A percentile compares a stretch with the other conserved stretches of the same genome.
Conservation (phyloP, 1,139 yeast species). For the Wickerhamomyces sp. region DNA sequence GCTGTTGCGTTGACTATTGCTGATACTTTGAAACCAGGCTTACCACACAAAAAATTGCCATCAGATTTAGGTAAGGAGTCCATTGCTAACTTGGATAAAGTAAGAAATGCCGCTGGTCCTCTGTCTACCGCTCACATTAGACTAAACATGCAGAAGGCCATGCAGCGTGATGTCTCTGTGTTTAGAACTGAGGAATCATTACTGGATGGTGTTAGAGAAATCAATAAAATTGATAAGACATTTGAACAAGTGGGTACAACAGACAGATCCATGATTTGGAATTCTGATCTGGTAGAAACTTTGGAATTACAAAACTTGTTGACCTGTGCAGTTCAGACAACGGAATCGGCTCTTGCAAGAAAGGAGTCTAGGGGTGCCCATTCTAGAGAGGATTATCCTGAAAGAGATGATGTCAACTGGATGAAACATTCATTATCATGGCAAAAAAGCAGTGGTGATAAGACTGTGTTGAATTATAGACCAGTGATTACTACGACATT, state of each 20-base stretch:
- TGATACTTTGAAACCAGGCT: conserved; percentile 81
- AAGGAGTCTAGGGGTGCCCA: conserved; percentile 99
- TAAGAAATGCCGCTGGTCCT: conserved; percentile 84
- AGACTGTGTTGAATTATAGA: conserved; percentile 80
- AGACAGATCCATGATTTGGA: conserved; percentile 98
- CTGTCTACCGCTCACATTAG: conserved; percentile 85
- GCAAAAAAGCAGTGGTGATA: conserved; percentile 71
- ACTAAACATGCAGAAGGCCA: conserved; percentile 87
- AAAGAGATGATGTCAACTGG: conserved; percentile 95
- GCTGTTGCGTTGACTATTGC: conserved; percentile 93
- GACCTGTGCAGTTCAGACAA: conserved; percentile 97
- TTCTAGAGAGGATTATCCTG: conserved; percentile 96
- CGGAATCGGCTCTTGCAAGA: conserved; percentile 91
- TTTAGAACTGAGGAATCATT: conserved; percentile 92
- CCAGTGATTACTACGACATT: conserved; percentile 76
- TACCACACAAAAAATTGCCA: conserved; percentile 75
- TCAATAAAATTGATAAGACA: conserved; percentile 68
- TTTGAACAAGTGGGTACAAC: conserved; percentile 77
- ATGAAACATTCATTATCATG: conserved; percentile 96
- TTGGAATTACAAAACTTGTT: conserved; percentile 93
- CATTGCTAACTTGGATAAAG: conserved; percentile 81
- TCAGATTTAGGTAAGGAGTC: conserved; percentile 88
- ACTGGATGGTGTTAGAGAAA: conserved; percentile 86
- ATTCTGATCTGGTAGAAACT: conserved; percentile 93
- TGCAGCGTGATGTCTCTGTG: conserved; percentile 97